phyloP scores from a whole-genome alignment of 306 rosid genomes.

The Dicorynia guianensis region DNA sequence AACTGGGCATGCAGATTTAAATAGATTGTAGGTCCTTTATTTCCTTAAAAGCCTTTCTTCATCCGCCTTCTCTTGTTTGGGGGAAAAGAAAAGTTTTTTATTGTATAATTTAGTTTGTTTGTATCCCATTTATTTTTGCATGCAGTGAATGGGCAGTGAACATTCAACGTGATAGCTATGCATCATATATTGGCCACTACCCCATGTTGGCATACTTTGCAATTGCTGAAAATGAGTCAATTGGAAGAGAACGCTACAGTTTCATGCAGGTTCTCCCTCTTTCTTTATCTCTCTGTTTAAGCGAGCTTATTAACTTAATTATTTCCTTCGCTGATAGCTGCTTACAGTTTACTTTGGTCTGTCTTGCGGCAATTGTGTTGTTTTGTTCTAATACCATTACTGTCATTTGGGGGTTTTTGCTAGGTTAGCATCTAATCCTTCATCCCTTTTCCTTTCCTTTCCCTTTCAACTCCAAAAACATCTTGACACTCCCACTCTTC shows the following conservation, averaged over 20 bases:
- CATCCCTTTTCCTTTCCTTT: not conserved
- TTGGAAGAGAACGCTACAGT: slow-evolving; percentile 90
- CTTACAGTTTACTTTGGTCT: not conserved
- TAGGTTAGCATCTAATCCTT: no score
- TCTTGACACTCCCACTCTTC: not conserved
- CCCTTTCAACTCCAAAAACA: slow-evolving; percentile 21
- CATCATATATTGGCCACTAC: slow-evolving; percentile 90
- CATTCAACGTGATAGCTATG: slow-evolving; percentile 97
- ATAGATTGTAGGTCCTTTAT: not conserved
- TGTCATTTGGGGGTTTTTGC: no score
- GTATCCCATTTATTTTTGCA: not conserved
- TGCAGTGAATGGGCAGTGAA: slow-evolving; percentile 95
- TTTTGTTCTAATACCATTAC: not conserved
- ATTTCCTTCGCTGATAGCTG: not conserved
- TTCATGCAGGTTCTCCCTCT: slow-evolving; percentile 78
- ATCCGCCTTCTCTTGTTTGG: no score
- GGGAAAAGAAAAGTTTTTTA: not conserved
- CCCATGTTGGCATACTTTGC: slow-evolving; percentile 78
- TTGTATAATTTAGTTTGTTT: slow-evolving; percentile 5
- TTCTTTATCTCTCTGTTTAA: not conserved
- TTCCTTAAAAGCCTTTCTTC: no score
- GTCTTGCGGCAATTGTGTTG: not conserved
- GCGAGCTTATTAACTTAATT: not conserved
- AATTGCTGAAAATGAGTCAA: slow-evolving; percentile 94
- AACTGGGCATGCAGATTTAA: not conserved